A percentile compares a stretch with the other conserved stretches of the same genome.
Conservation (phyloP, 2,329 filamentous ascomycete species). For the Torrubiellomyces zombiae region DNA sequence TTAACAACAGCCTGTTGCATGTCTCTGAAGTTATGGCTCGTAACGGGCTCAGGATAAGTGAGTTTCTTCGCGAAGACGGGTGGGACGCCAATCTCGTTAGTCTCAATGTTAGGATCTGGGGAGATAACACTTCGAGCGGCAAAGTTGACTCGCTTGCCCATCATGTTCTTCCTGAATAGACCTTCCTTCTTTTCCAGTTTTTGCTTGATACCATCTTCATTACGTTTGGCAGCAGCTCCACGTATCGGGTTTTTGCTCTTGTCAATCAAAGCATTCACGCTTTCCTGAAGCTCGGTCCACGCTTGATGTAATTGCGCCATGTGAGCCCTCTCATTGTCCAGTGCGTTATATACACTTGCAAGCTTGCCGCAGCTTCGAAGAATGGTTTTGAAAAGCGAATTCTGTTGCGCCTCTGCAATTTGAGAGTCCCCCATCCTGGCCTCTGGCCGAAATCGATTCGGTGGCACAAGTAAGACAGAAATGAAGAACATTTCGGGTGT, state of each 20-base stretch:
- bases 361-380: slow-evolving; percentile 59
- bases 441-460: slow-evolving; percentile 81
- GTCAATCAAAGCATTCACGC: slow-evolving; percentile 86
- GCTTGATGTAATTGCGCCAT: slow-evolving; percentile 66
- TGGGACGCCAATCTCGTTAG: slow-evolving; percentile 94
- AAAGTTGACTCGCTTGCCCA: slow-evolving; percentile 99
- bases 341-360: slow-evolving; percentile 43
- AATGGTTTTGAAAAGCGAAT: slow-evolving; percentile 73
- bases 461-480: slow-evolving; percentile 70
- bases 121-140: slow-evolving; percentile 96
- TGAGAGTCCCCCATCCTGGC: slow-evolving; percentile 65
- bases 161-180: slow-evolving; percentile 98
- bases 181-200: slow-evolving; percentile 97
- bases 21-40: slow-evolving; percentile 90
- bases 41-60: slow-evolving; percentile 94
- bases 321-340: slow-evolving; percentile 28
- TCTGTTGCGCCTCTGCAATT: slow-evolving; percentile 78
- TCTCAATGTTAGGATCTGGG: slow-evolving; percentile 95
- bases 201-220: slow-evolving; percentile 93
- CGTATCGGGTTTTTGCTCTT: slow-evolving; percentile 70
- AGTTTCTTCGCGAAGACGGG: slow-evolving; percentile 95
- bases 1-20: slow-evolving; percentile 94
- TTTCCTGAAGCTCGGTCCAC: slow-evolving; percentile 72
- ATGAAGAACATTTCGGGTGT: slow-evolving; percentile 90
- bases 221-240: slow-evolving; percentile 58